A percentile compares a stretch with the other conserved stretches of the same genome.
These are phyloP conservation scores for Sporothrix mexicana DNA, from an alignment of 2,329 filamentous ascomycete species.

Conservation along the genomic window DNA sequence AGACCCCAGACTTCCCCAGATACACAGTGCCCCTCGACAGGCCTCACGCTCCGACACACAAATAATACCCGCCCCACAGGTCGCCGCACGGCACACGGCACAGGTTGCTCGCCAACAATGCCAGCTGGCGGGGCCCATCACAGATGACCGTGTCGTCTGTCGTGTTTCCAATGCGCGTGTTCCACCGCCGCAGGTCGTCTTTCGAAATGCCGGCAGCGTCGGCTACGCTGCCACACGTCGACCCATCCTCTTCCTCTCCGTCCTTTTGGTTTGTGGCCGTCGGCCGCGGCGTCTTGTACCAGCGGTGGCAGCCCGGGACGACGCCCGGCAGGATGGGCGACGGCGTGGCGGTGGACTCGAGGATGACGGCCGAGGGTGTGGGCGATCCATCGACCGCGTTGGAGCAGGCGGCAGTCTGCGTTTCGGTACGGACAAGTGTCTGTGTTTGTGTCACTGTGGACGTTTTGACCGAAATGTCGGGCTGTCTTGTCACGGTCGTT, in stretches of 20 bases:
- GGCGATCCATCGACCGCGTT: background rate
- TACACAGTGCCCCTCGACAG: no score
- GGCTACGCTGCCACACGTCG: background rate
- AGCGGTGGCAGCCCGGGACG: background rate
- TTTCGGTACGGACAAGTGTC: background rate
- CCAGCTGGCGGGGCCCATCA: background rate
- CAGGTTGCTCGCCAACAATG: background rate
- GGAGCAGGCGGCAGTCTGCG: background rate
- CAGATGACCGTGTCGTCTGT: background rate
- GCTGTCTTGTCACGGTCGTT: background rate
- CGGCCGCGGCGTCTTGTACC: background rate
- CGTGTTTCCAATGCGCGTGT: constrained; percentile 1
- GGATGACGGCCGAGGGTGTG: background rate
- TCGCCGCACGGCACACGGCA: background rate
- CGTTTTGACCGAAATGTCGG: background rate
- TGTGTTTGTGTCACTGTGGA: background rate
- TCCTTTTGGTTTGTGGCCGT: background rate
- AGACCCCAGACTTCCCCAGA: background rate
- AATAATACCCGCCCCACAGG: constrained; percentile 5
- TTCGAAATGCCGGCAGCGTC: background rate
- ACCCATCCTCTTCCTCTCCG: background rate
- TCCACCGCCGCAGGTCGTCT: constrained; percentile 4
- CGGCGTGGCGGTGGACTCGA: background rate
- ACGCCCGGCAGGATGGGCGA: background rate
- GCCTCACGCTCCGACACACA: background rate